Evolutionary conservation across 768 basidiomycete genomes (phyloP).

Genomic region (Psilocybe subaeruginosa): DNA sequence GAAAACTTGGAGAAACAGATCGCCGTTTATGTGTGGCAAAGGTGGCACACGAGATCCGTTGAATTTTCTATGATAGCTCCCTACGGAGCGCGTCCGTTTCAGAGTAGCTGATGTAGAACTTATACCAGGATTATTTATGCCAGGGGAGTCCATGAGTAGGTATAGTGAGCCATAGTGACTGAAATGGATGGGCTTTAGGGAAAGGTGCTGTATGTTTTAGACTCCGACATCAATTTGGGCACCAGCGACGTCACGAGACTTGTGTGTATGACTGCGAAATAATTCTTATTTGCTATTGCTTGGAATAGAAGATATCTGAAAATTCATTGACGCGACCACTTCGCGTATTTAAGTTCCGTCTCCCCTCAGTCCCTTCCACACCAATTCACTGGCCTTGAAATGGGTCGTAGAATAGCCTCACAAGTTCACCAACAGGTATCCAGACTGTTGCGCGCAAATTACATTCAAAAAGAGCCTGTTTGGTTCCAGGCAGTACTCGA

Average conservation of each 20-base stretch:
- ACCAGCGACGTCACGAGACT: neutral
- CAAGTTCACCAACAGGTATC: slow-evolving; percentile 90
- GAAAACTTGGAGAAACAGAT: slow-evolving; percentile 67
- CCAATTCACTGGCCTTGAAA: slow-evolving; percentile 24
- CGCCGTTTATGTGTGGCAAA: slow-evolving; percentile 44
- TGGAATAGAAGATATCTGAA: neutral
- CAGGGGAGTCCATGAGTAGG: slow-evolving; percentile 20
- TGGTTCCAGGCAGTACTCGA: slow-evolving; percentile 88
- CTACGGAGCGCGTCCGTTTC: slow-evolving; percentile 26
- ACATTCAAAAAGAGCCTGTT: slow-evolving; percentile 65
- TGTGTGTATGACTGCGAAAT: neutral
- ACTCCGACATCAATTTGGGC: neutral
- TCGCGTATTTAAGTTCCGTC: neutral
- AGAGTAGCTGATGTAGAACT: slow-evolving; percentile 8
- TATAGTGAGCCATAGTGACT: slow-evolving; percentile 6
- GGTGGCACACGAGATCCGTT: slow-evolving; percentile 32
- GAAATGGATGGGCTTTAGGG: neutral
- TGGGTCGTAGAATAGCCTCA: slow-evolving; percentile 81
- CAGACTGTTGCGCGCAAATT: slow-evolving; percentile 71
- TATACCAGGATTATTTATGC: slow-evolving; percentile 4
- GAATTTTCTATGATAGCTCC: slow-evolving; percentile 19
- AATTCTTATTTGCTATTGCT: slow-evolving; percentile 1
- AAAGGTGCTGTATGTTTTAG: neutral
- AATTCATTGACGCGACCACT: slow-evolving; percentile 5
- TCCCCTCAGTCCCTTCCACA: neutral